Evolutionary conservation across 352 stramenopile genomes (phyloP), one percentile per base, ranked within the genome.

Genomic region (Globisporangium uncinulatum): DNA sequence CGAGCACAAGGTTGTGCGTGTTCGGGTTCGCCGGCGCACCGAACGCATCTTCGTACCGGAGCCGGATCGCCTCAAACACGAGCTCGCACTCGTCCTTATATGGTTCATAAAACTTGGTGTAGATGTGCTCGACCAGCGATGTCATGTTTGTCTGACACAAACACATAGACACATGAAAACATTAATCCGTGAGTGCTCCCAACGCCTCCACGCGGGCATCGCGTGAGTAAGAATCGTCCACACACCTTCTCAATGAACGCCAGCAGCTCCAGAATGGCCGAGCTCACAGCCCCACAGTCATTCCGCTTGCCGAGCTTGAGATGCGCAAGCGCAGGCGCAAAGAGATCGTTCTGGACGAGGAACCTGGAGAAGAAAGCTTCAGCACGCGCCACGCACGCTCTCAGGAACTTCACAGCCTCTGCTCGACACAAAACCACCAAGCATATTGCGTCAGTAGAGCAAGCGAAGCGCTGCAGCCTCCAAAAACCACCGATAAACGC

Each of bases 301-400:
- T 87, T 89, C 36, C 63, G 59, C n/a, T 76, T 78, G 6, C 69
- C 70, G 15, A 71, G 62, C 44, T 76, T 63, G 19, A 94, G 43
- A 46, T 85, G 75, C 9, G 69, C 66, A 56, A 92, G 66, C 20
- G 77, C 64, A 4, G 78, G 71, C 7, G 72, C 70, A 43, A 92
- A 83, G 21, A 94, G 63, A 57, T 89, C 69, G 32, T 89, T 86
- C 56, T 89, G 79, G 58, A 91, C 77, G 34, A 92, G 56, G 63
- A 92, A 89, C 43, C 79, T 69, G 6, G 82, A 92, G 66, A 92
- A 94, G 50, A 92, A 94, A 4, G 82, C 74, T 58, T 94, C 84
- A 7, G 76, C 76, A 54, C 82, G 72, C 44, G 74, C 71, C n/a
- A 77, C 80, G 56, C 84, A 94, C 24, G 79, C 75, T 52, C 76